Evolutionary conservation across 495 filamentous ascomycete genomes (phyloP).

Genomic region (Copromyces sp.): DNA sequence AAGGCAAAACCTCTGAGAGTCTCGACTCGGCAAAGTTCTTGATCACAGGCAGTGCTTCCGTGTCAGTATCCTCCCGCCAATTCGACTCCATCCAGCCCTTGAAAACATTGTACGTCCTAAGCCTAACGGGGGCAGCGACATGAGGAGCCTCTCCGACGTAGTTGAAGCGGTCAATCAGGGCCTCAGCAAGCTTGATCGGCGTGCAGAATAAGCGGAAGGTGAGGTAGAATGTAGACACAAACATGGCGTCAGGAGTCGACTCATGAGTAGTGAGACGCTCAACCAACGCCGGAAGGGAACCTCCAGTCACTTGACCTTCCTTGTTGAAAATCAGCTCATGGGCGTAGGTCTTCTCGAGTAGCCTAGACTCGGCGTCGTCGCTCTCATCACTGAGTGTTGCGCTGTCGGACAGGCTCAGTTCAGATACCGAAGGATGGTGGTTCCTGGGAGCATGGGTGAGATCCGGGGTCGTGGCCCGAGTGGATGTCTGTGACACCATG

Average conservation of each 20-base stretch:
- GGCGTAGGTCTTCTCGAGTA: slow-evolving; percentile 75
- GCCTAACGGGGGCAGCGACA: slow-evolving; percentile 66
- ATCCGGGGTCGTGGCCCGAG: slow-evolving; percentile 84
- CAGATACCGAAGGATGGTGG: slow-evolving; percentile 39
- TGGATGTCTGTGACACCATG: slow-evolving; percentile 71
- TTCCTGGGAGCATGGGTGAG: slow-evolving; percentile 30
- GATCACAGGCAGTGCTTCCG: slow-evolving; percentile 63
- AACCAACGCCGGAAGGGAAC: slow-evolving; percentile 81
- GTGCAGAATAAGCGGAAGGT: slow-evolving; percentile 94
- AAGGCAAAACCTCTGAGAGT: slow-evolving; percentile 56
- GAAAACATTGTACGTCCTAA: slow-evolving; percentile 92
- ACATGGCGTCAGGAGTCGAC: slow-evolving; percentile 84
- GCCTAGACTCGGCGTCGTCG: slow-evolving; percentile 67
- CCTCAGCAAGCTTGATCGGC: slow-evolving; percentile 65
- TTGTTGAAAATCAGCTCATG: slow-evolving; percentile 90
- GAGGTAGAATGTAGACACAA: slow-evolving; percentile 91
- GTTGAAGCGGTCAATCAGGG: slow-evolving; percentile 81
- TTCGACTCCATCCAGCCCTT: slow-evolving; percentile 96
- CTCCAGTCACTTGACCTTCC: slow-evolving; percentile 88
- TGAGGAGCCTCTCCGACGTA: slow-evolving; percentile 71
- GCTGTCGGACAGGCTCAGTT: slow-evolving; percentile 47
- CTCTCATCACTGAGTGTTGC: slow-evolving; percentile 59
- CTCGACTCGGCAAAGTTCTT: slow-evolving; percentile 65
- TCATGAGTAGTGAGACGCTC: slow-evolving; percentile 91
- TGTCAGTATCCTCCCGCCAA: slow-evolving; percentile 77